A percentile compares a stretch with the other conserved stretches of the same genome.
Conservation (phyloP, 768 basidiomycete species). For the Chlorophyllum brunneum region DNA sequence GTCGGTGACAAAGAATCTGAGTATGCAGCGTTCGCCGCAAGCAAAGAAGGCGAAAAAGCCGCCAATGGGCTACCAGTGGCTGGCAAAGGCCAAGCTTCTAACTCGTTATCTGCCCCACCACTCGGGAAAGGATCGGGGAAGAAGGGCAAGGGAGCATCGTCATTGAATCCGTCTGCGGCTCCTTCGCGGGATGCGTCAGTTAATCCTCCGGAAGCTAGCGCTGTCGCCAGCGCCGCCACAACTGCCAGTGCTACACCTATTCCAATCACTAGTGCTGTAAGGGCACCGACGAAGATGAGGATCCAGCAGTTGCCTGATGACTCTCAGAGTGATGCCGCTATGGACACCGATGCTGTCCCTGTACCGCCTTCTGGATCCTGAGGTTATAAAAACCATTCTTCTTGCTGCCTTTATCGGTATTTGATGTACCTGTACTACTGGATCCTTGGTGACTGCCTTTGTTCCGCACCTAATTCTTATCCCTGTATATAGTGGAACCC, state of each 20-base stretch:
- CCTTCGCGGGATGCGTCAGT: slow-evolving; percentile 58
- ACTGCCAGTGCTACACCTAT: slow-evolving; percentile 35
- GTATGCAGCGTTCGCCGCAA: slow-evolving; percentile 37
- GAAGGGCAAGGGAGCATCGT: slow-evolving; percentile 37
- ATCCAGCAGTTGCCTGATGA: slow-evolving; percentile 54
- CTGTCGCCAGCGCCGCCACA: not conserved
- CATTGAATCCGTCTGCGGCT: slow-evolving; percentile 43
- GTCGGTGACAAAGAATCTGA: slow-evolving; percentile 82
- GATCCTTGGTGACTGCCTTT: not conserved
- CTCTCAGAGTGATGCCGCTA: slow-evolving; percentile 43
- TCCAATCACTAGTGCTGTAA: slow-evolving; percentile 30
- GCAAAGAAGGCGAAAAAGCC: slow-evolving; percentile 28
- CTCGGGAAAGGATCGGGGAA: slow-evolving; percentile 36
- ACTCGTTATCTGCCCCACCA: slow-evolving; percentile 45
- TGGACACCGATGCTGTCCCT: slow-evolving; percentile 24
- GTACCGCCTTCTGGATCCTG: slow-evolving; percentile 2
- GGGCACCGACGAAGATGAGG: slow-evolving; percentile 65
- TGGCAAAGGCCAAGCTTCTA: slow-evolving; percentile 30
- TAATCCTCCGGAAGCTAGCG: slow-evolving; percentile 24
- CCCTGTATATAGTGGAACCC: not conserved
- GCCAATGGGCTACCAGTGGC: slow-evolving; percentile 21
- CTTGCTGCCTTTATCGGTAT: not conserved
- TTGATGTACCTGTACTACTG: not conserved
- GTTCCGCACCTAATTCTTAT: not conserved
- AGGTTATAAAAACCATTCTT: not conserved